phyloP scores from a whole-genome alignment of 345 rosid species.

The Hirschfeldia incana region DNA sequence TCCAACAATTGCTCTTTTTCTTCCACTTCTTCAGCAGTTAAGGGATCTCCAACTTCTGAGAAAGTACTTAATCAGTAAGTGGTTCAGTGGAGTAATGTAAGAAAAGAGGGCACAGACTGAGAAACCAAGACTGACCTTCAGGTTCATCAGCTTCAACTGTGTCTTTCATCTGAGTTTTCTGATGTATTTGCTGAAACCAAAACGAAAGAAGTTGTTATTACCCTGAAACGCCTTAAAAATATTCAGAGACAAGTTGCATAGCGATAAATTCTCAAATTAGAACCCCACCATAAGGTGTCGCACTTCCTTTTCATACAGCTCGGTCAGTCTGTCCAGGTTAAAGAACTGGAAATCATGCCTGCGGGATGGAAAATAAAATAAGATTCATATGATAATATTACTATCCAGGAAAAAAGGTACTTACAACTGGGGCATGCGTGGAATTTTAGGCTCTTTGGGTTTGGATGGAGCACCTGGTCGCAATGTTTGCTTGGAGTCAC shows the following conservation, averaged over 20 bases:
- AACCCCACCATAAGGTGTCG: constrained; percentile 89
- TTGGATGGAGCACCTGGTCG: constrained; percentile 92
- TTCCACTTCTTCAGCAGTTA: constrained; percentile 96
- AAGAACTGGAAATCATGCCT: constrained; percentile 99
- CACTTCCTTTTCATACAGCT: constrained; percentile 96
- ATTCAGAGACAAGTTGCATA: constrained; percentile 41
- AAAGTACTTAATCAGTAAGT: constrained; percentile 32
- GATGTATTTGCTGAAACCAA: constrained; percentile 80
- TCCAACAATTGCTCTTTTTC: constrained; percentile 88
- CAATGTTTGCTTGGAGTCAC: constrained; percentile 95
- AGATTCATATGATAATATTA: background rate
- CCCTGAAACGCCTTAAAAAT: background rate
- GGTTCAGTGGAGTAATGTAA: background rate
- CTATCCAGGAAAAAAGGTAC: constrained; percentile 22
- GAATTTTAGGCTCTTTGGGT: constrained; percentile 95
- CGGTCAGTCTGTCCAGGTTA: constrained; percentile 75
- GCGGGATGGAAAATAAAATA: constrained; percentile 24
- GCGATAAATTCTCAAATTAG: constrained; percentile 11
- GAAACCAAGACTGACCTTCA: constrained; percentile 59
- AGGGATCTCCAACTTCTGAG: constrained; percentile 82
- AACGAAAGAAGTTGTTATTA: background rate
- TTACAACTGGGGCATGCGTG: constrained; percentile 98
- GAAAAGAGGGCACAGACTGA: background rate
- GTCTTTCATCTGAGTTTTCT: constrained; percentile 94
- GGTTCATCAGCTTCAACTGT: constrained; percentile 94